Conservation (phyloP, 2,329 filamentous ascomycete species). For the Colletotrichum tropicale region DNA sequence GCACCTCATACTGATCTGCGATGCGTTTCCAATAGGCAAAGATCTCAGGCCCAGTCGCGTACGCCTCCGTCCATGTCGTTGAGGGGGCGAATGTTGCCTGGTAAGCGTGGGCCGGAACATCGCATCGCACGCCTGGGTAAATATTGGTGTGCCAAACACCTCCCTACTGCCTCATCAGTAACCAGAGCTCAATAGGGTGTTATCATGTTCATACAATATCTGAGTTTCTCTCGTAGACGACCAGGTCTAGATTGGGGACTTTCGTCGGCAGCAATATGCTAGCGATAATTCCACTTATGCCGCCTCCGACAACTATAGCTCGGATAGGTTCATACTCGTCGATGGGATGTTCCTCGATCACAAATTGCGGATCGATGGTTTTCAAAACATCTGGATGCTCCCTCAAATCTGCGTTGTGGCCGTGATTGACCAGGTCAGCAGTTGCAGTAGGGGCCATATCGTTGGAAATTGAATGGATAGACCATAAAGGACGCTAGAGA, state of each 20-base stretch:
- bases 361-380: fast-evolving
- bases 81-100: background rate
- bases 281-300: background rate
- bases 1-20: background rate
- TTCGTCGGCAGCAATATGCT: background rate
- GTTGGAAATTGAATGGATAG: background rate
- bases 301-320: background rate
- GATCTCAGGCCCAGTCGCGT: background rate
- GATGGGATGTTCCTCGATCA: background rate
- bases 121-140: background rate
- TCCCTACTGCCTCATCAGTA: background rate
- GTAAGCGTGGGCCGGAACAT: background rate
- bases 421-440: background rate
- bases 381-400: background rate
- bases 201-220: background rate
- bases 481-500: background rate
- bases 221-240: background rate
- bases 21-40: background rate
- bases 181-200: fast-evolving
- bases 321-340: background rate
- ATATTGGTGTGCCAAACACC: background rate
- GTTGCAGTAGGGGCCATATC: background rate
- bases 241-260: background rate
- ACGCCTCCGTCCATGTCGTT: background rate
- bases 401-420: background rate